Conservation (phyloP, 306 rosid species). For the Sophora flavescens region DNA sequence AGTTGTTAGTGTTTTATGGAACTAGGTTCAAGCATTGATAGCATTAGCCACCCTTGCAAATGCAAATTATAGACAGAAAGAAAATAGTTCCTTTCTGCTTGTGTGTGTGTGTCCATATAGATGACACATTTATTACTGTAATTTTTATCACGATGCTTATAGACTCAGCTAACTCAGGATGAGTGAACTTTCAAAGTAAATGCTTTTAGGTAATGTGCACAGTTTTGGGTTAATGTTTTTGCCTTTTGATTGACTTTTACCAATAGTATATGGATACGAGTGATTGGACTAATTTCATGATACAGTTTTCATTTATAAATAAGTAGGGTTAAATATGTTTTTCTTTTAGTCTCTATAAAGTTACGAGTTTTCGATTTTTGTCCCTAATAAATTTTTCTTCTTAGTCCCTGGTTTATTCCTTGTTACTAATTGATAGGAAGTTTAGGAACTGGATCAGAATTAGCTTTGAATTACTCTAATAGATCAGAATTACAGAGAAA, state of each 20-base stretch:
- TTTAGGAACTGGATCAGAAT: no score
- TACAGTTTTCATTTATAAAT: no score
- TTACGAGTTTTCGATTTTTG: no score
- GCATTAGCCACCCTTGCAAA: background rate
- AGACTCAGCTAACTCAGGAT: background rate
- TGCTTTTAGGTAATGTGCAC: background rate
- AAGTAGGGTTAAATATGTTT: no score
- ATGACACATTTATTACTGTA: background rate
- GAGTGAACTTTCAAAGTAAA: background rate
- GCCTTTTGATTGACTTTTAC: no score
- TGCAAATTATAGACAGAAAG: background rate
- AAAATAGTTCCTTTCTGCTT: background rate
- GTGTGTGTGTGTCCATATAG: background rate
- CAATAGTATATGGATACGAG: no score
- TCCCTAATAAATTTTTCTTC: no score
- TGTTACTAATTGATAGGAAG: no score
- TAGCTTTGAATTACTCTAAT: no score
- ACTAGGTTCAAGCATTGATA: constrained; percentile 2
- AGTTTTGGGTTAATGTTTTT: background rate
- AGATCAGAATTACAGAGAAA: no score
- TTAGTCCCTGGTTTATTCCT: no score
- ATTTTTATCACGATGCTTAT: background rate
- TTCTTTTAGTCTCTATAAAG: no score
- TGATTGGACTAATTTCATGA: background rate
- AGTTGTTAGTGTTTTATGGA: background rate